These are phyloP conservation scores for Pisolithus sp. DNA, from an alignment of 768 basidiomycete species.

Conservation along the genomic window DNA sequence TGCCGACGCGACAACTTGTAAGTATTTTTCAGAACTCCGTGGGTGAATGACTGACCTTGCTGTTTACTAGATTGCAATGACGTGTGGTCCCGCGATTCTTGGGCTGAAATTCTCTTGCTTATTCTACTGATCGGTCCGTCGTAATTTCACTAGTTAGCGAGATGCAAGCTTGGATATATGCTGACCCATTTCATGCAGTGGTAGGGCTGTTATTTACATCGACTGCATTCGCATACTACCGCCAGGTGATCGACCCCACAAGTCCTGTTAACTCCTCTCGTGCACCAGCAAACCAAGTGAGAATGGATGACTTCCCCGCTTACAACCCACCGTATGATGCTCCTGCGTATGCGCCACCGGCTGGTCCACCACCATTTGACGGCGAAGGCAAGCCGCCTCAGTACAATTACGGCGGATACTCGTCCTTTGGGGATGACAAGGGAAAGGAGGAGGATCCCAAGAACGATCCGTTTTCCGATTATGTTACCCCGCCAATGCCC, in stretches of 20 bases:
- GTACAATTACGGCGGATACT: conserved; percentile 37
- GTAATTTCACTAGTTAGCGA: no score
- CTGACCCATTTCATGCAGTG: conserved; percentile 30
- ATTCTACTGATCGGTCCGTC: conserved; percentile 53
- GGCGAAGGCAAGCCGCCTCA: conserved; percentile 39
- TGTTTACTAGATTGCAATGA: conserved; percentile 50
- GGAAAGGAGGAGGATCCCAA: conserved; percentile 27
- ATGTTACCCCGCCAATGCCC: conserved; percentile 30
- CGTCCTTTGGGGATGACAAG: conserved; percentile 20
- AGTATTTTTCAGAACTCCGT: conserved; percentile 13
- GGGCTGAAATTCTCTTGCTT: conserved; percentile 60
- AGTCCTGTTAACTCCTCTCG: conserved; percentile 47
- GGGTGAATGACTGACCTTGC: conserved; percentile 5
- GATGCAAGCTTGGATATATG: not conserved
- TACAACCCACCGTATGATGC: conserved; percentile 55
- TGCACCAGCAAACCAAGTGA: conserved; percentile 32
- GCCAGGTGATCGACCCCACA: conserved; percentile 66
- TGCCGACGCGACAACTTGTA: conserved; percentile 43
- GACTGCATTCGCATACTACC: conserved; percentile 65
- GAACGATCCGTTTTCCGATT: conserved; percentile 55
- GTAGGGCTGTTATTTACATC: conserved; percentile 56
- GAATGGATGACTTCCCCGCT: conserved; percentile 36
- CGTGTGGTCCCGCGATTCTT: conserved; percentile 59
- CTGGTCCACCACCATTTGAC: conserved; percentile 43
- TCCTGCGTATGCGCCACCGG: conserved; percentile 42